Evolutionary conservation across 345 rosid genomes (phyloP).

Genomic region (Cardamine resedifolia): DNA sequence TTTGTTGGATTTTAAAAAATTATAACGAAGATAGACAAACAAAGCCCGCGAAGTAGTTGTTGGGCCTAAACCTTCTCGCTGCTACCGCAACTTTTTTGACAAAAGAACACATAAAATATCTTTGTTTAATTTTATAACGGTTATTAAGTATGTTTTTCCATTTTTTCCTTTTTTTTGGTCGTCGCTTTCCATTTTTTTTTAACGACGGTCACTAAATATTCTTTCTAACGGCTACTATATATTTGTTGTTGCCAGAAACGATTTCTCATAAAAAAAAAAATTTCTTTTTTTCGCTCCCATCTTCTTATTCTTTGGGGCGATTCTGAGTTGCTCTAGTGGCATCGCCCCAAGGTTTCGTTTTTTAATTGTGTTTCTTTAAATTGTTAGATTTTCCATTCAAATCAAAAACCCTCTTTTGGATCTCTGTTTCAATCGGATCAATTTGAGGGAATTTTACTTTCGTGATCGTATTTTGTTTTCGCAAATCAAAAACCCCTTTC

Average conservation of each 20-base stretch:
- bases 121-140: not conserved
- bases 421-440: not conserved
- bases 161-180: too few species aligned
- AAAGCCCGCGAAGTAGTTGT: not conserved
- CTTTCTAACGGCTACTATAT: not conserved
- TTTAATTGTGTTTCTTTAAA: not conserved
- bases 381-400: not conserved
- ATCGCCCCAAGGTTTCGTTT: not conserved
- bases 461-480: not conserved
- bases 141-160: not conserved
- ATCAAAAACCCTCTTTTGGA: not conserved
- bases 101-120: not conserved
- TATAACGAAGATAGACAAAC: not conserved
- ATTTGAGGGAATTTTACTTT: not conserved
- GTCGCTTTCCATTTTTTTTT: not conserved
- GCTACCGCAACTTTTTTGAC: not conserved
- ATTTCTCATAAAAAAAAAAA: not conserved
- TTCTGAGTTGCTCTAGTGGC: not conserved
- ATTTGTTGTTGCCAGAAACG: not conserved
- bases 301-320: not conserved
- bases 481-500: not conserved
- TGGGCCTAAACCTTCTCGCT: constrained; percentile 8
- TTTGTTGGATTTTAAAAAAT: not conserved
- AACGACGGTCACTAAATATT: not conserved
- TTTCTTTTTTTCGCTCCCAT: not conserved